Conservation (phyloP, 495 filamentous ascomycete genomes). For the Achaetomiella virescens region DNA sequence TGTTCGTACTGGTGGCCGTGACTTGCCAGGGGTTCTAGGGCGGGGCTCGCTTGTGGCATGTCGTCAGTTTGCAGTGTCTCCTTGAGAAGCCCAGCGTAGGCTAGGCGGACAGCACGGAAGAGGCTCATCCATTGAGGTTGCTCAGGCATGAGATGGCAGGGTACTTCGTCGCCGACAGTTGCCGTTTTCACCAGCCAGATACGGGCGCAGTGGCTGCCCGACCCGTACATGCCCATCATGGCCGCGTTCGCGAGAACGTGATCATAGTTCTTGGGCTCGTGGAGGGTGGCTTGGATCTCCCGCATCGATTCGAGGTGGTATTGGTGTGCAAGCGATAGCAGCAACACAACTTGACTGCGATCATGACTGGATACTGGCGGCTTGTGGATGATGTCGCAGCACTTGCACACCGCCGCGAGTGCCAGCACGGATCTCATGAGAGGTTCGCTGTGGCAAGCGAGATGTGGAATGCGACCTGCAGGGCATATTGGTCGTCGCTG, state of each 20-base stretch:
- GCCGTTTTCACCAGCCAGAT: conserved; percentile 33
- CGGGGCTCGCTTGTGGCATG: neutral
- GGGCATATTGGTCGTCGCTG: conserved; percentile 32
- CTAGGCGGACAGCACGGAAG: conserved; percentile 34
- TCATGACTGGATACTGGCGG: conserved; percentile 14
- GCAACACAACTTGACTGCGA: conserved; percentile 23
- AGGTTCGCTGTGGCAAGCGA: conserved; percentile 36
- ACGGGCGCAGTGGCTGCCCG: conserved; percentile 33
- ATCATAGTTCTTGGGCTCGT: conserved; percentile 26
- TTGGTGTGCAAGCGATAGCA: conserved; percentile 27
- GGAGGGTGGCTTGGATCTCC: conserved; percentile 27
- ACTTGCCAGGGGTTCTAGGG: no score
- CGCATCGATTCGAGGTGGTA: conserved; percentile 34
- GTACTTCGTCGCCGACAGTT: conserved; percentile 5
- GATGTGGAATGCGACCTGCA: conserved; percentile 38
- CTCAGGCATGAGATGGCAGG: conserved; percentile 18
- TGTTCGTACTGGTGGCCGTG: neutral
- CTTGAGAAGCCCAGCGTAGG: conserved; percentile 34
- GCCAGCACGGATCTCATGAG: conserved; percentile 41
- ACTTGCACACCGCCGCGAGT: conserved; percentile 37
- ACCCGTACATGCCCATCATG: conserved; percentile 43
- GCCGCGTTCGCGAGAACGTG: conserved; percentile 39
- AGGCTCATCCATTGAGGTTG: conserved; percentile 39
- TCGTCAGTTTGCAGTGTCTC: no score
- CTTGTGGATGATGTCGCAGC: conserved; percentile 32